These are phyloP conservation scores for Trichophyton benhamiae DNA, from an alignment of 2,329 filamentous ascomycete species.

Conservation along the genomic window DNA sequence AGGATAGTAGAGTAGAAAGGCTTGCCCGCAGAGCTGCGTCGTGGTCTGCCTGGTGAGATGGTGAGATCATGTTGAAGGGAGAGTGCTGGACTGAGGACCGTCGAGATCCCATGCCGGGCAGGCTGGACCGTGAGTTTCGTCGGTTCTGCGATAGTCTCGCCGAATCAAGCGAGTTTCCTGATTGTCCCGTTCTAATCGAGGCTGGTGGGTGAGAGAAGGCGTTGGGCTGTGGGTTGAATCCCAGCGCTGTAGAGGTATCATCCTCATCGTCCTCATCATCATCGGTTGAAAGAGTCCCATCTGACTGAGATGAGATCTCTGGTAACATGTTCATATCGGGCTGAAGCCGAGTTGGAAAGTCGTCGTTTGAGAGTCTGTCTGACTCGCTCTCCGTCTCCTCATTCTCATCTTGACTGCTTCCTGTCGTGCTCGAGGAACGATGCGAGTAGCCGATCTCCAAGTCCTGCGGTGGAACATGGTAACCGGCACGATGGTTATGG, in stretches of 20 bases:
- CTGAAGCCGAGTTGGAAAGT: conserved; percentile 26
- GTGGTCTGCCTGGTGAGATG: conserved; percentile 71
- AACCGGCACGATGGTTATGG: conserved; percentile 17
- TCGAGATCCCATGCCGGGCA: conserved; percentile 20
- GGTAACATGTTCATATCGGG: conserved; percentile 17
- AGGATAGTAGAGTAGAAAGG: conserved; percentile 90
- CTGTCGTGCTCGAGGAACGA: conserved; percentile 36
- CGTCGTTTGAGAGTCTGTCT: conserved; percentile 56
- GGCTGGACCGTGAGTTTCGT: conserved; percentile 27
- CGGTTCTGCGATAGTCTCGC: conserved; percentile 28
- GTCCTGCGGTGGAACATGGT: conserved; percentile 28
- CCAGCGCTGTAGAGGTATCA: conserved; percentile 73
- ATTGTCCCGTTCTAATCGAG: conserved; percentile 36
- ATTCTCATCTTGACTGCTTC: conserved; percentile 85
- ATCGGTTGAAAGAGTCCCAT: conserved; percentile 29
- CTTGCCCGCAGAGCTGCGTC: conserved; percentile 86
- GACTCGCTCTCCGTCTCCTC: conserved; percentile 88
- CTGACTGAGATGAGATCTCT: conserved; percentile 19
- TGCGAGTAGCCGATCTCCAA: conserved; percentile 30
- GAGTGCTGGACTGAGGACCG: conserved; percentile 37
- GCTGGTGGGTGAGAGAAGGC: conserved; percentile 75
- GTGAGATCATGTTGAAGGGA: conserved; percentile 57
- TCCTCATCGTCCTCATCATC: conserved; percentile 55
- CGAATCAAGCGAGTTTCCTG: conserved; percentile 37
- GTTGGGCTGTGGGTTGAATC: conserved; percentile 84